Base-by-base conservation (phyloP, 1,139 yeast genomes). In the Candida buenavistaensis region DNA sequence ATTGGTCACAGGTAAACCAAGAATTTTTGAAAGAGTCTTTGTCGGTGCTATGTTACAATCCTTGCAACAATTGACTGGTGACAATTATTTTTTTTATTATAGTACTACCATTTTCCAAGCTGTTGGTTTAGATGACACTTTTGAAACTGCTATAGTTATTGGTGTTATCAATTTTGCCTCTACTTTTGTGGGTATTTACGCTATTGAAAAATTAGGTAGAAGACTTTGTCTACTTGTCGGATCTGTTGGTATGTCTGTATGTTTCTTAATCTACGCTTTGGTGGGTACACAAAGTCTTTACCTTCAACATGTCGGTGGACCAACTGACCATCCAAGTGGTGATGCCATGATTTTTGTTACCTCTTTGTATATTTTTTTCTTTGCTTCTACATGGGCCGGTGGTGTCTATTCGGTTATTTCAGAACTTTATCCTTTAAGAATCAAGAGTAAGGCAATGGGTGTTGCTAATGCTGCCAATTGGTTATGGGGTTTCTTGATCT, bases 321-420 rank as follows among this genome's bases (percentile, higher is more conserved):
- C 61, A 26, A 60, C 68, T 32, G 46, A 49, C 30, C 46, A 47
- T 21, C 50, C 82, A 41, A 78, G 83, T 33, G 92, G 92, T 59
- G 68, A 80, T 57, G 86, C 82, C 41, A 68, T 77, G 86, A 82
- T 87, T 57, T 80, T 84, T 51, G 75, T 87, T 50, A 79, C 90
- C 19, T 84, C 92, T 59, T 55, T 84, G 42, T 88, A 78, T 65
- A 84, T 88, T 44, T 82, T 83, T 75, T 81, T 77, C 68, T 87
- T 86, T 56, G 92, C 95, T 23, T 74, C 84, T 23, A 80, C 95
- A 6, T 86, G 95, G 95, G 95, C 90, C 44, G 92, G 95, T 51
- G 78, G 82, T 53, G 82, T 81, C 28, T 88, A 80, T 77, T 83
- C 83, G 38, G 80, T 84, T 48, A 76, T 82, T 37, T 82, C 92